Conservation (phyloP, 441 rosid genomes). For the Viola pubescens region DNA sequence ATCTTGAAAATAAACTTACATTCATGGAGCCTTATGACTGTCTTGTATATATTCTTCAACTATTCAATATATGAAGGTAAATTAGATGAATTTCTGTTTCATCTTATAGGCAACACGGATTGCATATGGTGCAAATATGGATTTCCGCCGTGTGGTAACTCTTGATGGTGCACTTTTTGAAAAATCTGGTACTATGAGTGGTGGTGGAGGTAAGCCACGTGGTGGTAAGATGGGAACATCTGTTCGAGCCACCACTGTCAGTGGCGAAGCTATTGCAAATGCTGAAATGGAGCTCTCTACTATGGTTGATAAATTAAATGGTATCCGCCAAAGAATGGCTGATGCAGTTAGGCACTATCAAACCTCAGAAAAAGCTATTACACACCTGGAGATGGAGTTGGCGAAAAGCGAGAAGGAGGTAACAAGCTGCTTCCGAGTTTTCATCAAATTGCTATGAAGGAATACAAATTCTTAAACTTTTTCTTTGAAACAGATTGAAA, state of each 20-base stretch:
- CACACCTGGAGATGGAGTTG: slow-evolving; percentile 71
- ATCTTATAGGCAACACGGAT: slow-evolving; percentile 67
- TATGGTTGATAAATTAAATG: slow-evolving; percentile 44
- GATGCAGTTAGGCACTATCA: slow-evolving; percentile 61
- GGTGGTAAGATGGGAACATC: slow-evolving; percentile 98
- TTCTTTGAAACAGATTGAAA: slow-evolving; percentile 52
- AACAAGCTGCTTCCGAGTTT: slow-evolving; percentile 9
- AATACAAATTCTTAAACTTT: slow-evolving; percentile 13
- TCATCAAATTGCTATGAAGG: slow-evolving; percentile 11
- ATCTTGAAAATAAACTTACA: no score
- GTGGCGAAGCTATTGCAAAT: slow-evolving; percentile 52
- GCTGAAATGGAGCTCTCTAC: slow-evolving; percentile 70
- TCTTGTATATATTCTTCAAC: no score
- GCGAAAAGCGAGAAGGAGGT: slow-evolving; percentile 92
- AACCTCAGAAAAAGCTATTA: slow-evolving; percentile 55
- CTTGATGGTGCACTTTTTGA: slow-evolving; percentile 94
- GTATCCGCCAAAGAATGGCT: slow-evolving; percentile 47
- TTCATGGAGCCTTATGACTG: no score
- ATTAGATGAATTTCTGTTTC: slow-evolving; percentile 8
- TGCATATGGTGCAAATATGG: slow-evolving; percentile 75
- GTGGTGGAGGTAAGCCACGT: slow-evolving; percentile 92
- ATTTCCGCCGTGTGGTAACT: slow-evolving; percentile 85
- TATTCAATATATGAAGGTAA: not conserved
- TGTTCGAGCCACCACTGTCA: slow-evolving; percentile 68
- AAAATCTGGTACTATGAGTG: slow-evolving; percentile 97